Evolutionary conservation across 2,329 filamentous ascomycete genomes (phyloP).

Genomic region (Phialemoniopsis sp.): DNA sequence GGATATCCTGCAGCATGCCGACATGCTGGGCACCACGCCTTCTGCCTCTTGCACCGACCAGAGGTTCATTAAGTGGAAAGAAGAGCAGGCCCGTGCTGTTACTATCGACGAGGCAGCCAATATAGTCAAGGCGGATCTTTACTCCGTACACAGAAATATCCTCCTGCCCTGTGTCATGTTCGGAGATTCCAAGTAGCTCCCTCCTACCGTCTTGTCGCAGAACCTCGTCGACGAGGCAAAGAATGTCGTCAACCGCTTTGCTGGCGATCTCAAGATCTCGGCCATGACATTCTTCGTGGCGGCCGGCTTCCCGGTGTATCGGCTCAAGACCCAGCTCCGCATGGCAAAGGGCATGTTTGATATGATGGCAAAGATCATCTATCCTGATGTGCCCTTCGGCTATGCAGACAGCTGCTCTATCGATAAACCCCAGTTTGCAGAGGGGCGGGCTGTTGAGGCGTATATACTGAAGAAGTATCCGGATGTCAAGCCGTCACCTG

Average conservation of each 20-base stretch:
- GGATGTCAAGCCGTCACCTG: neutral
- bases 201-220: slow-evolving; percentile 2
- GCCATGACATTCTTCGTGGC: slow-evolving; percentile 8
- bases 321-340: slow-evolving; percentile 12
- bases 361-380: slow-evolving; percentile 7
- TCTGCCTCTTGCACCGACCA: no score
- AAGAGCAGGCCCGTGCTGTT: no score
- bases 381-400: slow-evolving; percentile 5
- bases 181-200: slow-evolving; percentile 14
- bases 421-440: neutral
- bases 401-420: slow-evolving; percentile 7
- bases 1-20: no score
- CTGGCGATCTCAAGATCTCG: slow-evolving; percentile 6
- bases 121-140: no score
- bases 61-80: no score
- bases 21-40: no score
- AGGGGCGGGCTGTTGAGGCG: neutral
- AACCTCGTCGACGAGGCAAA: neutral
- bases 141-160: slow-evolving; percentile 14
- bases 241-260: slow-evolving; percentile 5
- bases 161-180: slow-evolving; percentile 13
- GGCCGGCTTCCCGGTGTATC: slow-evolving; percentile 10
- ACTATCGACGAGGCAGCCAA: no score
- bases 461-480: neutral
- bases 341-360: slow-evolving; percentile 15